Base-by-base conservation (phyloP, 2,329 filamentous ascomycete genomes). In the Penicillium sp. region DNA sequence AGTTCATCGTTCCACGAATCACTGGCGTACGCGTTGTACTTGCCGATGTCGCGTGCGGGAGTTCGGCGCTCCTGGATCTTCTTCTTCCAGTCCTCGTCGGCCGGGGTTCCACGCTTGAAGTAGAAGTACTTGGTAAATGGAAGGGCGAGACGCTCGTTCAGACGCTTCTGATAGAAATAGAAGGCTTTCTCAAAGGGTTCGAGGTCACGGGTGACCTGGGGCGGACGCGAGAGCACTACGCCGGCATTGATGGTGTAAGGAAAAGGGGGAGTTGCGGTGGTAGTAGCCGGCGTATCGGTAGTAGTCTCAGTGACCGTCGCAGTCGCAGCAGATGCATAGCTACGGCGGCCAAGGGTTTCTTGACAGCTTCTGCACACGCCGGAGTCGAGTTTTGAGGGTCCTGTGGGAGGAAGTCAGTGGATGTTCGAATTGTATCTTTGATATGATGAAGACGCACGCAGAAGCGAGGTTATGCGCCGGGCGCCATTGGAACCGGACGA, bases 121-220 rank as follows among this genome's bases (percentile, higher is more conserved):
- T 96, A 99, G 78, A 97, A 94, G 72, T 90, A 90, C 63, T 90
- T 86, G 52, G 89, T 89, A 75, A 97, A 99, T 1, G 92, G 90
- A 4, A 94, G 83, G 18, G 88, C 87, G 48, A 96, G 83, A 39
- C 94, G 90, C 81, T 99, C 94, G 75, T 97, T 96, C 56, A 99
- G 83, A 13, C 94, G 91, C 67, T 93, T 93, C 79, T 99, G 94
- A 79, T 99, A 99, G 73, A 99, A 92, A 81, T 89, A 96, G 78
- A 89, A 97, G 60, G 93, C 83, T 70, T 91, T 89, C 76, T 99
- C 94, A 76, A 99, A 97, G 11, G 90, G 82, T 29, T 89, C 90
- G 50, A 93, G 87, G 57, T 88, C 82, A 63, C 90, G 88, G 23
- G 94, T 97, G 67, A 99, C 82, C 55, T 95, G 80, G 6, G 94